Evolutionary conservation across 148 eudicot species (phyloP), one percentile per base, ranked within the genome.

Genomic region (Pharnaceum exiguum): DNA sequence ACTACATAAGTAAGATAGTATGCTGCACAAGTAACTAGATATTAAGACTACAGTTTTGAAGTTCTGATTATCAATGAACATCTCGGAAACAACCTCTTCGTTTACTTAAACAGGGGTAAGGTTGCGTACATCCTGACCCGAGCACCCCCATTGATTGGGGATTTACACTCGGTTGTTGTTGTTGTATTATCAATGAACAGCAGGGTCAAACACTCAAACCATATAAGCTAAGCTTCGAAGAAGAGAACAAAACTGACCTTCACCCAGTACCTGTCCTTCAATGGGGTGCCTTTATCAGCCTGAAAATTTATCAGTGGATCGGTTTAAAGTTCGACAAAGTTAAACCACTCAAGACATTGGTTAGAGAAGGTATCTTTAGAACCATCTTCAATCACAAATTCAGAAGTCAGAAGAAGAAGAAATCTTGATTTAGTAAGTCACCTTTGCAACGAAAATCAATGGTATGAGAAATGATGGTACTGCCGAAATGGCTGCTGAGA

Each of bases 231-330:
- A n/a, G n/a, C n/a, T n/a, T n/a, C n/a, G n/a, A n/a, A n/a, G n/a
- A n/a, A n/a, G n/a, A n/a, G 29, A n/a, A n/a, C n/a, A n/a, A n/a
- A 55, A 71, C 85, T 75, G 54, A 70, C 98, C 93, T 93, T 93
- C 35, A 93, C 89, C 98, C 98, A 93, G 39, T 93, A 93, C 26
- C 98, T 95, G 69, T 88, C 95, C 82, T 85, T 93, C 80, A 76
- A 88, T 45, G 73, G 52, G 60, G 66, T 57, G 67, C 75, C 81
- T 39, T 75, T 66, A 76, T 88, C 98, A 28, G 79, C 95, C 98
- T 93, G 84, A 30, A 76, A 69, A 58, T 49, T 26, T 43, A 25
- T n/a, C n/a, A n/a, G n/a, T n/a, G n/a, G 22, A 47, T 25, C 48
- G 53, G 33, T 55, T 30, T 6, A 61, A 46, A 31, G 38, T n/a